Evolutionary conservation across 177 flowering plant genomes (phyloP), one percentile per base, ranked within the genome.

Genomic region (Tripterygium wilfordii): DNA sequence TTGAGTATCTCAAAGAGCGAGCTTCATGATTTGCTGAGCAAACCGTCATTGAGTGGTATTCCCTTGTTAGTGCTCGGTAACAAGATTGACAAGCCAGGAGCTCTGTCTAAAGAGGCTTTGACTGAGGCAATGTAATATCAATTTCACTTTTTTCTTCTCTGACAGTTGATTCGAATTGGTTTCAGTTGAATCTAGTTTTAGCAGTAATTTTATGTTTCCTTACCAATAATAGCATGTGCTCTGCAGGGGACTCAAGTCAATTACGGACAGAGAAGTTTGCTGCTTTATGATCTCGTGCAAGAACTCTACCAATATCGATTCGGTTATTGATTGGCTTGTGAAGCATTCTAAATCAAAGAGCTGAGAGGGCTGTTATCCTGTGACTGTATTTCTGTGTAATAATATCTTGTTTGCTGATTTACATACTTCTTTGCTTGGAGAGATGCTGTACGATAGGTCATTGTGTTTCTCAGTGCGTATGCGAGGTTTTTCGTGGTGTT

Each of bases 231-330:
- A 4, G 16, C 15, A 25, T 42, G 8, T 54, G 19, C n/a, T 53
- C 5, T 63, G 60, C 60, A 72, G 78, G 78, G 74, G 39, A 13
- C 66, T 72, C 13, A 63, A 66, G 54, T 62, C 68, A 4, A 62
- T 72, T 22, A 60, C 69, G 0, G 77, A 66, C 45, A 59, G 78
- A 48, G 78, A 72, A 63, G 78, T 72, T 26, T 72, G 74, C 53
- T 66, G 77, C 67, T 65, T 49, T 61, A 68, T 68, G 74, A 72
- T 72, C 52, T 72, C 74, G 2, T 72, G 74, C 69, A 72, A 72
- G 60, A 72, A 72, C 54, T 72, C 78, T 0, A 69, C 74, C 30
- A 72, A 72, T 56, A 72, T 72, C 19, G 74, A 68, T 35, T 57
- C 68, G 0, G 74, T 72, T 33, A 63, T 72, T 32, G 74, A 72